These are phyloP conservation scores for Linderniella brevidens DNA, from an alignment of 257 asterid genomes.

Conservation along the genomic window DNA sequence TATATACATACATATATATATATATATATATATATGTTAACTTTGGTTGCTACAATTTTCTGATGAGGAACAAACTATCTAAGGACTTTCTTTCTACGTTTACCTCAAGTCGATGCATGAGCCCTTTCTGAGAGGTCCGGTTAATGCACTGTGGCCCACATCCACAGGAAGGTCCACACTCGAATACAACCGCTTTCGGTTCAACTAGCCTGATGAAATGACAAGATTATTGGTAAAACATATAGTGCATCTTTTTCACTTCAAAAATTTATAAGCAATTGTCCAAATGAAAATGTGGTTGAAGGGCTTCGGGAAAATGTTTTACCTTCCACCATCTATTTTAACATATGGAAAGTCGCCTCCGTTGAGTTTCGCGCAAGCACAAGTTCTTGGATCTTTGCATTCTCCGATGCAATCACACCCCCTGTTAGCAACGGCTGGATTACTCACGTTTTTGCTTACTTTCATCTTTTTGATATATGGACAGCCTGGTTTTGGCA, in stretches of 20 bases:
- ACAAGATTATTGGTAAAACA: neutral
- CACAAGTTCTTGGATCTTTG: slow-evolving; percentile 42
- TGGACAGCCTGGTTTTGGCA: slow-evolving; percentile 27
- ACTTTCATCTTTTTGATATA: slow-evolving; percentile 37
- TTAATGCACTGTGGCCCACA: slow-evolving; percentile 67
- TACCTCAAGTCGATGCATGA: slow-evolving; percentile 55
- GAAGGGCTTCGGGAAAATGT: neutral
- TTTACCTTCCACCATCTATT: slow-evolving; percentile 62
- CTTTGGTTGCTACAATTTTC: too few species aligned
- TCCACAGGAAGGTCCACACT: slow-evolving; percentile 65
- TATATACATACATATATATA: too few species aligned
- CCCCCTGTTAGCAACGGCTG: slow-evolving; percentile 35
- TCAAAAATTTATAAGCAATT: neutral
- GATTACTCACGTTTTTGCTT: slow-evolving; percentile 29
- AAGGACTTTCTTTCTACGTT: neutral
- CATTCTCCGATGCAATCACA: slow-evolving; percentile 54
- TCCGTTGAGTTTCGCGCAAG: slow-evolving; percentile 77
- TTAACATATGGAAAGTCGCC: slow-evolving; percentile 72
- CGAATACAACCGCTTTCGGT: slow-evolving; percentile 73
- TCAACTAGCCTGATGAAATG: slow-evolving; percentile 28
- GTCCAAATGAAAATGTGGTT: neutral
- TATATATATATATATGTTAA: too few species aligned
- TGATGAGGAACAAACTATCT: neutral
- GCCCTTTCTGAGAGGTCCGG: slow-evolving; percentile 41
- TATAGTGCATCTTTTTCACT: neutral